phyloP scores from a whole-genome alignment of 805 yeast species.

The Candida insectorum region DNA sequence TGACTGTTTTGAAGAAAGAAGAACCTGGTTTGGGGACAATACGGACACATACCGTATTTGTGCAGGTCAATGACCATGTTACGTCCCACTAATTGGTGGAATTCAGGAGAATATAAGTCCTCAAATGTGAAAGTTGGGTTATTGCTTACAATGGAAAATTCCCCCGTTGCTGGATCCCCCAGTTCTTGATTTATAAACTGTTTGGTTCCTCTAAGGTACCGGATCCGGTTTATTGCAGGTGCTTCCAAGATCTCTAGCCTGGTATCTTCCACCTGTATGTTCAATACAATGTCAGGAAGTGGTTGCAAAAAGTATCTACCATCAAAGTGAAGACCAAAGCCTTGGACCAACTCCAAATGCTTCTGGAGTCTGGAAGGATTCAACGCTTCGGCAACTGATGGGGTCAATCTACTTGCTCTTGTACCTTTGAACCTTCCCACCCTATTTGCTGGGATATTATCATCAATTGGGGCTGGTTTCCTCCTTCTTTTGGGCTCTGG shows the following conservation, averaged over 20 bases:
- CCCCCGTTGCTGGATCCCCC: not conserved
- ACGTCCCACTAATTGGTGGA: not conserved
- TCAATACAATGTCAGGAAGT: slow-evolving; percentile 1
- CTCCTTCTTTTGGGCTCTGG: no score
- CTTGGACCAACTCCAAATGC: not conserved
- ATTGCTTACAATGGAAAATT: slow-evolving; percentile 1
- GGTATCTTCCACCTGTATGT: slow-evolving; percentile 2
- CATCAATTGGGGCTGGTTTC: no score
- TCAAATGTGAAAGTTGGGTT: slow-evolving; percentile 3
- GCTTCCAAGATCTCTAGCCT: not conserved
- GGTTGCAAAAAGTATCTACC: not conserved
- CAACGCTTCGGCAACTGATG: slow-evolving; percentile 1
- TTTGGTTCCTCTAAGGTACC: slow-evolving; percentile 5
- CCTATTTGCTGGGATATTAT: no score
- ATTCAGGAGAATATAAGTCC: slow-evolving; percentile 6
- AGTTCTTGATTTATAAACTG: not conserved
- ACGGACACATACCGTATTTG: slow-evolving; percentile 6
- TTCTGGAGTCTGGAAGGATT: not conserved
- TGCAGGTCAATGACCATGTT: not conserved
- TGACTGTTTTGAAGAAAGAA: slow-evolving; percentile 5
- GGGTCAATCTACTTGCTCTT: slow-evolving; percentile 5
- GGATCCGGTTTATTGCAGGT: slow-evolving; percentile 2
- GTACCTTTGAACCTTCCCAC: slow-evolving; percentile 3
- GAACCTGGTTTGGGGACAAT: slow-evolving; percentile 4
- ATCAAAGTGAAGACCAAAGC: no score